Base-by-base conservation (phyloP, 441 rosid genomes). In the Capsella rubella region DNA sequence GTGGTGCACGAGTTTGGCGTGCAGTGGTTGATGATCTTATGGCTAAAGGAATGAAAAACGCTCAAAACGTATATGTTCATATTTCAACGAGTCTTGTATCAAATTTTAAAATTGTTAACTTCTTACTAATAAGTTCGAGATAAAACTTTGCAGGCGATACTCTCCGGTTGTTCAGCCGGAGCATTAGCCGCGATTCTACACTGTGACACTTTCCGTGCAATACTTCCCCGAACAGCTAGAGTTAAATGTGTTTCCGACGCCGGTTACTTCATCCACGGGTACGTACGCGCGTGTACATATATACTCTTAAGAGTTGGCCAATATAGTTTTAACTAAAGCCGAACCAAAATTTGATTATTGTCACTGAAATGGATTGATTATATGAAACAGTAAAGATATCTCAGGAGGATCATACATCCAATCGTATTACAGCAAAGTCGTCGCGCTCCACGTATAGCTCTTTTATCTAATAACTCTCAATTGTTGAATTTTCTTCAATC, bases 101-200 rank as follows among this genome's bases (percentile, higher is more conserved):
- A 40, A 16, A 40, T 8, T n/a, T 34, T 12, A 42, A 11, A 39
- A 12, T 2, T 9, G 57, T 31, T 28, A 14, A 8, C 12, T 47
- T 16, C 4, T n/a, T 18, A 18, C 32, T 42, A 61, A 5, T 60
- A 6, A 32, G 7, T 67, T 59, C 4, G 10, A 12, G 58, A 53
- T 21, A 6, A 7, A 67, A 75, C 15, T 5, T 8, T 11, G 32
- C 67, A 92, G 97, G 97, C 97, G 69, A 80, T 92, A 78, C 95
- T 92, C 29, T 89, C 97, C 0, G 97, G 96, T 47, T 92, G 97
- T 75, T 92, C 97, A 58, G 97, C 97, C 52, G 97, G 97, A 69
- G 96, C 95, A 77, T 82, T 92, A 87, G 87, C 95, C 58, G 84
- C 96, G 16, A 89, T 90, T 52, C 75, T 92, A 75, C 91, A 92